Evolutionary conservation across 768 basidiomycete genomes (phyloP).

Genomic region (Lentinula sp.): DNA sequence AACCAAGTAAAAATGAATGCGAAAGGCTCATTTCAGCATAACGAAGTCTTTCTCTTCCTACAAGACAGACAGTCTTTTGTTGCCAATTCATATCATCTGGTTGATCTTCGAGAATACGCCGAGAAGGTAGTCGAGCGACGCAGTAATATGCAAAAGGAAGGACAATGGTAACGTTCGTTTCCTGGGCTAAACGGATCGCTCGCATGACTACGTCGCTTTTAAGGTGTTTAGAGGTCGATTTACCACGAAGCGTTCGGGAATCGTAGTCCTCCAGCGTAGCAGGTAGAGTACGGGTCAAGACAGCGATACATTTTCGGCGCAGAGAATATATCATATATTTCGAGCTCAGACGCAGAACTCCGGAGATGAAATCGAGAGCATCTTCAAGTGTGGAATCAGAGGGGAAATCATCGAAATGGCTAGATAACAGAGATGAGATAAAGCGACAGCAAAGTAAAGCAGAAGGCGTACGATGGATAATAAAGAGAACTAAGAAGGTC

Average conservation of each 20-base stretch:
- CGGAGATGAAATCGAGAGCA: conserved; percentile 39
- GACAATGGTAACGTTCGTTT: conserved; percentile 29
- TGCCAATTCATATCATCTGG: conserved; percentile 31
- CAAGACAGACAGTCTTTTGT: conserved; percentile 31
- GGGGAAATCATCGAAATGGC: conserved; percentile 31
- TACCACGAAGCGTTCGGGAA: conserved; percentile 17
- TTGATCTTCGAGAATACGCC: conserved; percentile 30
- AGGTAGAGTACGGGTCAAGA: conserved; percentile 37
- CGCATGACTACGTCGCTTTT: conserved; percentile 37
- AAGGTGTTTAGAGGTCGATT: conserved; percentile 18
- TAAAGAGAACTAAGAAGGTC: conserved; percentile 49
- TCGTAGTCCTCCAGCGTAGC: conserved; percentile 30
- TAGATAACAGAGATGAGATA: conserved; percentile 7
- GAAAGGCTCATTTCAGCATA: conserved; percentile 35
- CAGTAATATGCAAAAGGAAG: conserved; percentile 48
- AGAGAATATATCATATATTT: conserved; percentile 54
- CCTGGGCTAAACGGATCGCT: conserved; percentile 36
- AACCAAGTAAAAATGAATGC: conserved; percentile 35
- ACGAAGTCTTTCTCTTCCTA: conserved; percentile 34
- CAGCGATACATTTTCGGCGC: conserved; percentile 43
- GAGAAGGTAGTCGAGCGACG: conserved; percentile 34
- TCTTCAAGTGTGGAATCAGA: conserved; percentile 32
- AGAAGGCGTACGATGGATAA: conserved; percentile 31
- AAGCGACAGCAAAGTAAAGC: background rate
- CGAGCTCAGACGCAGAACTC: conserved; percentile 56